These are phyloP conservation scores for Penicillium sp. DNA, from an alignment of 2,329 filamentous ascomycete species.

Conservation along the genomic window DNA sequence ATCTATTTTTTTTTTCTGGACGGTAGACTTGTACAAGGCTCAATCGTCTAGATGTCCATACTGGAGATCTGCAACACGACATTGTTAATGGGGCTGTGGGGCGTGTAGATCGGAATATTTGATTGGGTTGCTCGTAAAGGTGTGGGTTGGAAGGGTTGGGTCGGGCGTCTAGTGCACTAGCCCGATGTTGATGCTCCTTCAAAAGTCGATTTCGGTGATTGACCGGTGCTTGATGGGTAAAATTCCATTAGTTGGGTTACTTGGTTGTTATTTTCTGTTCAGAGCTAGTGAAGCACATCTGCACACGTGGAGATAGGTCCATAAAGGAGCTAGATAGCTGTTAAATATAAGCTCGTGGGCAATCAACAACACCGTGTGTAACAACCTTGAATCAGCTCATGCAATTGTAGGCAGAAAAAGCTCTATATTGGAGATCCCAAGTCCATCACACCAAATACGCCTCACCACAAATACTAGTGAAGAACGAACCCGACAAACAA, in stretches of 20 bases:
- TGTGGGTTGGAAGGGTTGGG: background rate
- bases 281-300: too few relatives aligned
- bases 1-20: background rate
- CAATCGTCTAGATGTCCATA: background rate
- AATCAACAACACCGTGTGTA: too few relatives aligned
- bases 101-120: background rate
- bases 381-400: too few relatives aligned
- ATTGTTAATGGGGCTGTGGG: background rate
- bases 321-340: too few relatives aligned
- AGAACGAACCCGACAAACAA: background rate
- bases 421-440: too few relatives aligned
- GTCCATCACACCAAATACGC: background rate
- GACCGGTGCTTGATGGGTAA: too few relatives aligned
- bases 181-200: background rate
- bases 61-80: background rate
- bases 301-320: too few relatives aligned
- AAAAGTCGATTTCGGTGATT: too few relatives aligned
- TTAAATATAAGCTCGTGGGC: too few relatives aligned
- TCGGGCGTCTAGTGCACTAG: background rate
- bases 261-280: too few relatives aligned
- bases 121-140: background rate
- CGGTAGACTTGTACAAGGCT: background rate
- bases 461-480: background rate
- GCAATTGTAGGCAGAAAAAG: too few relatives aligned
- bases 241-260: too few relatives aligned